A percentile compares a stretch with the other conserved stretches of the same genome.
These are phyloP conservation scores for Proliferodiscus dingleyae DNA, from an alignment of 2,329 filamentous ascomycete species.

Conservation along the genomic window DNA sequence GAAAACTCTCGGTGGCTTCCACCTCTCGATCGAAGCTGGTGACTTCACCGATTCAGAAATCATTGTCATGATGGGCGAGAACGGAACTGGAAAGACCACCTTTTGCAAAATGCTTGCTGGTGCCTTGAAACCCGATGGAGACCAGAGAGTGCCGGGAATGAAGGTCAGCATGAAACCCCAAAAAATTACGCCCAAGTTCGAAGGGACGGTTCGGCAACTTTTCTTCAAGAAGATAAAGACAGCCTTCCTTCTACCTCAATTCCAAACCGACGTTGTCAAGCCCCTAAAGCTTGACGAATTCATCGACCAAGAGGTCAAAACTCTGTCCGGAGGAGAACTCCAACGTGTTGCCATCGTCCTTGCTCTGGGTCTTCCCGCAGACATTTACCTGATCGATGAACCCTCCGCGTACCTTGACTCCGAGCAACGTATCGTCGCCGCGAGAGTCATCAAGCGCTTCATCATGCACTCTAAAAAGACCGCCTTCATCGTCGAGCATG, in stretches of 20 bases:
- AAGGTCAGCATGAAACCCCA: constrained; percentile 99
- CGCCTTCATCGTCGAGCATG: constrained; percentile 98
- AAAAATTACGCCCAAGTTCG: constrained; percentile 98
- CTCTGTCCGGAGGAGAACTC: constrained; percentile 97
- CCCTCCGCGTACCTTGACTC: constrained; percentile 97
- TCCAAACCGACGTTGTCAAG: constrained; percentile 99
- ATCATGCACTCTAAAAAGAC: constrained; percentile 99
- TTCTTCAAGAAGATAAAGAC: constrained; percentile 99
- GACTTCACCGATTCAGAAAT: constrained; percentile 98
- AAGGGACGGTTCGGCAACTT: constrained; percentile 91
- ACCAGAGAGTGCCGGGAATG: constrained; percentile 78
- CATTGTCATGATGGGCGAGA: constrained; percentile 99
- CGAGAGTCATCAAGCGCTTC: constrained; percentile 97
- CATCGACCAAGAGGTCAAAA: constrained; percentile 99
- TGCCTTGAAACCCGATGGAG: constrained; percentile 83
- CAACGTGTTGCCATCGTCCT: constrained; percentile 98
- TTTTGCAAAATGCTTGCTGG: constrained; percentile 97
- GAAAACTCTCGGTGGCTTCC: constrained; percentile 88
- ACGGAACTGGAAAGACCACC: constrained; percentile 98
- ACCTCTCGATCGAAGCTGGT: constrained; percentile 74
- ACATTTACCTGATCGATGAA: constrained; percentile 98
- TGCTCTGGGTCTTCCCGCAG: constrained; percentile 89
- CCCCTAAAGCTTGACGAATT: constrained; percentile 99
- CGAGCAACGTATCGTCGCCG: constrained; percentile 96
- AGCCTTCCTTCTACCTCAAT: constrained; percentile 92